Evolutionary conservation across 371 early-diverging fungal species (phyloP), one percentile per base, ranked within the genome.

Genomic region (Apophysomyces sp.): DNA sequence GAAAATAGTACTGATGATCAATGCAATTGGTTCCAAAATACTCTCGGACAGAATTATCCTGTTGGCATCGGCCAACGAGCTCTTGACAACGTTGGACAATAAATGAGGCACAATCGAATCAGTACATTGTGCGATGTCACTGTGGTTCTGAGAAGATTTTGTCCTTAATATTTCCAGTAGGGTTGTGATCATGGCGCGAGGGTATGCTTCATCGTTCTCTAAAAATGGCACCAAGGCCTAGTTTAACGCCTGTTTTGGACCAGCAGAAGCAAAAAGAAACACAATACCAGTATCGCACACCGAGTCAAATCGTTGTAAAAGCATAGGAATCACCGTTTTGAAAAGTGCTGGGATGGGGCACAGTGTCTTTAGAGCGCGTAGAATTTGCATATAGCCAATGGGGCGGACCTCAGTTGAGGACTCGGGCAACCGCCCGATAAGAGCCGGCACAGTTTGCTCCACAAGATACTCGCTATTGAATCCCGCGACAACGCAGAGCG

Each of bases 51-150:
- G 66, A 11, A 74, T 65, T 7, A 64, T 63, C 31, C 31, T 29
- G 12, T 68, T 58, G 0, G 37, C 28, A 36, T 58, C 53, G 9
- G n/a, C 16, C 39, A 84, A 53, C 21, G 85, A 78, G n/a, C 81
- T 78, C 16, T 66, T 68, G 12, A 85, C 64, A 6, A 74, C 78
- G 55, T 74, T 67, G 12, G 66, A 67, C n/a, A 84, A 58, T 11
- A 88, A 63, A 41, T 73, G 80, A 29, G 78, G 80, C 9, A 85
- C 69, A 11, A 86, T 31, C 1, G 68, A 62, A 15, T 77, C 61
- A 27, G 84, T 66, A 37, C 79, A 84, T n/a, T 73, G 66, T 4
- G 74, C 66, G 18, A 86, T 57, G 51, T 86, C 85, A 0, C 60
- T 41, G 52, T 86, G 85, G 13, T 72, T 66, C 28, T 72, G 62